phyloP scores from a whole-genome alignment of 768 basidiomycete genomes.

The Calocybe indica region DNA sequence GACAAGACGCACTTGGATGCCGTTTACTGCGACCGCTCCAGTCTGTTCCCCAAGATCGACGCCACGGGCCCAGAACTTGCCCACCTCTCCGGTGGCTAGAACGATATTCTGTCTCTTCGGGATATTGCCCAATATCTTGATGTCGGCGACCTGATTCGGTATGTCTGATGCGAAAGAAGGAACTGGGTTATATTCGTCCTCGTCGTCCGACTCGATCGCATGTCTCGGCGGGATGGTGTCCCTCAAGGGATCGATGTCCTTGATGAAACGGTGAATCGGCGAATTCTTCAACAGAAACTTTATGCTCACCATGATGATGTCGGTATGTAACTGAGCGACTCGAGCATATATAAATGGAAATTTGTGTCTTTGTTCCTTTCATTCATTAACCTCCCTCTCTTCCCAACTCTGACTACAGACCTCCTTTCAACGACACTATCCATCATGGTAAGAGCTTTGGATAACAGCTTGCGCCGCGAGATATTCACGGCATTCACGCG shows the following conservation, averaged over 20 bases:
- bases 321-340: neutral
- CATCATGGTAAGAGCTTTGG: slow-evolving; percentile 22
- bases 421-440: slow-evolving; percentile 7
- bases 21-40: slow-evolving; percentile 39
- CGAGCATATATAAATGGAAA: neutral
- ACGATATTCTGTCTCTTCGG: slow-evolving; percentile 25
- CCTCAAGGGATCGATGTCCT: slow-evolving; percentile 52
- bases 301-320: slow-evolving; percentile 9
- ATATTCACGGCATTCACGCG: no score
- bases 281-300: neutral
- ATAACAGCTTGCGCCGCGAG: neutral
- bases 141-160: slow-evolving; percentile 15
- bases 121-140: slow-evolving; percentile 34
- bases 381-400: slow-evolving; percentile 9
- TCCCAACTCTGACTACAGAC: slow-evolving; percentile 5
- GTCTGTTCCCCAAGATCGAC: slow-evolving; percentile 45
- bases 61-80: slow-evolving; percentile 44
- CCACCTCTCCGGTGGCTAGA: slow-evolving; percentile 42
- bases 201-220: slow-evolving; percentile 64
- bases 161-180: slow-evolving; percentile 6
- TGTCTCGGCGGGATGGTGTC: slow-evolving; percentile 55
- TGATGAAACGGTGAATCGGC: slow-evolving; percentile 1
- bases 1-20: slow-evolving; percentile 31
- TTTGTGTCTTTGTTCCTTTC: neutral
- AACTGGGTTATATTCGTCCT: slow-evolving; percentile 51